phyloP scores from a whole-genome alignment of 2,329 filamentous ascomycete genomes.

The Teratosphaeria pseudoeucalypti region DNA sequence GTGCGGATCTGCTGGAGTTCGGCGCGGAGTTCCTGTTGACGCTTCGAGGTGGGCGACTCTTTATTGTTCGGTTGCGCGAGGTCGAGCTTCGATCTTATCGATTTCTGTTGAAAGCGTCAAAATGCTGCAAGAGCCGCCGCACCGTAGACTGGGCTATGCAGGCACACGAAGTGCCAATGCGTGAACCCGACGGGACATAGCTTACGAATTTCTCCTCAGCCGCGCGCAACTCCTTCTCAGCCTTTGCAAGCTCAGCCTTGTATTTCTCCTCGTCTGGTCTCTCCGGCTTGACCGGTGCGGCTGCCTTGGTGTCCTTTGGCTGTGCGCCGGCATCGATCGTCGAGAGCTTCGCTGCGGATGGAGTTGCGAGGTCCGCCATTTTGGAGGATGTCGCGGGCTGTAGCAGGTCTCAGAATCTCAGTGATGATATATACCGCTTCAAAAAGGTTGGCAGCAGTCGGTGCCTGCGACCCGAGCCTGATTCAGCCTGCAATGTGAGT shows the following conservation, averaged over 20 bases:
- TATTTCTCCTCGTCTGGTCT: conserved; percentile 80
- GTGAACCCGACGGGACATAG: neutral
- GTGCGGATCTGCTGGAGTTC: conserved; percentile 75
- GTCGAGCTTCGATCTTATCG: conserved; percentile 80
- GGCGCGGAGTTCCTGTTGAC: conserved; percentile 71
- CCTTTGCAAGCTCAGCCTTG: conserved; percentile 66
- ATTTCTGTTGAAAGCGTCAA: conserved; percentile 49
- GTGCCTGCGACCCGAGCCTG: neutral
- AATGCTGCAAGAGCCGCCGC: neutral
- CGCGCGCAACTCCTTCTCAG: conserved; percentile 76
- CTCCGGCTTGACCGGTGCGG: conserved; percentile 53
- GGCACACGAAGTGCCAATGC: neutral
- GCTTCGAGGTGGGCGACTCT: conserved; percentile 69
- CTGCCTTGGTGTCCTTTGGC: conserved; percentile 15
- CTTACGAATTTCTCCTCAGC: conserved; percentile 52
- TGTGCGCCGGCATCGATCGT: conserved; percentile 3
- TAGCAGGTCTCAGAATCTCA: neutral
- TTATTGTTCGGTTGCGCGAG: conserved; percentile 70
- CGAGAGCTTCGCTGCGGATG: conserved; percentile 5
- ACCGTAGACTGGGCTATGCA: neutral
- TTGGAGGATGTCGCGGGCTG: neutral
- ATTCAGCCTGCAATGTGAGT: neutral
- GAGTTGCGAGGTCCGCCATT: conserved; percentile 28
- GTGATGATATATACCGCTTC: neutral
- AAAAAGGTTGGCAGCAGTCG: neutral